Evolutionary conservation across 2,329 filamentous ascomycete species (phyloP).

Genomic region (Colletotrichum cereale): DNA sequence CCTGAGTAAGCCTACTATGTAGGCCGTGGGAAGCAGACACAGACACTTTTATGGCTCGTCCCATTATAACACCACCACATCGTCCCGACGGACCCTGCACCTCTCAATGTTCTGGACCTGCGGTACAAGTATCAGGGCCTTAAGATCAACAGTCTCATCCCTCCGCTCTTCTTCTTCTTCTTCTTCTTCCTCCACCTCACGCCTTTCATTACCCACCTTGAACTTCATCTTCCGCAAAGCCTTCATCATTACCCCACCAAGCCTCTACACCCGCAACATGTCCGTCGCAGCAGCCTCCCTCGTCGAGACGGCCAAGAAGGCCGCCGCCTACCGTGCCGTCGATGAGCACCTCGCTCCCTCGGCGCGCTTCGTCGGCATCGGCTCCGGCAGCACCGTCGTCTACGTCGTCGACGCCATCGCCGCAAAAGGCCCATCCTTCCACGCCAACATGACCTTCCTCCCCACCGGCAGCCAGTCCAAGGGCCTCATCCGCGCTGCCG

Average conservation of each 20-base stretch:
- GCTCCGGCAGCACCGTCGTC: slow-evolving; percentile 84
- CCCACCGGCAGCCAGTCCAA: slow-evolving; percentile 94
- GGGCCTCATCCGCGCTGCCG: slow-evolving; percentile 84
- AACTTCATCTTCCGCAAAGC: not conserved
- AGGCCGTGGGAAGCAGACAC: slow-evolving; percentile 1
- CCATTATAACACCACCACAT: slow-evolving; percentile 35
- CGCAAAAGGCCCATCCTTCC: slow-evolving; percentile 66
- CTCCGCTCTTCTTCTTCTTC: slow-evolving; percentile 4
- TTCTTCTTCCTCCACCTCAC: slow-evolving; percentile 35
- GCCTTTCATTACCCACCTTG: not conserved
- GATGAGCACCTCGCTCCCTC: slow-evolving; percentile 75
- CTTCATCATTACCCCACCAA: slow-evolving; percentile 4
- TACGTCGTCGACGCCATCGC: slow-evolving; percentile 88
- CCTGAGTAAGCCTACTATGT: slow-evolving; percentile 39
- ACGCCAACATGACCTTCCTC: slow-evolving; percentile 81
- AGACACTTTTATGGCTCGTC: slow-evolving; percentile 36
- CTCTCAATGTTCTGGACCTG: slow-evolving; percentile 31
- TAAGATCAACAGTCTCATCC: slow-evolving; percentile 29
- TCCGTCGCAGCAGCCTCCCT: slow-evolving; percentile 53
- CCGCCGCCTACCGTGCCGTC: slow-evolving; percentile 80
- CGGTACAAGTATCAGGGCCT: slow-evolving; percentile 8
- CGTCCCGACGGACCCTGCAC: slow-evolving; percentile 12
- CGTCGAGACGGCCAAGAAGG: slow-evolving; percentile 80
- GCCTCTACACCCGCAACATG: slow-evolving; percentile 48
- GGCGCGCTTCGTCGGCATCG: slow-evolving; percentile 80